These are phyloP conservation scores for Trichophyton schoenleinii DNA, from an alignment of 2,329 filamentous ascomycete species.

Conservation along the genomic window DNA sequence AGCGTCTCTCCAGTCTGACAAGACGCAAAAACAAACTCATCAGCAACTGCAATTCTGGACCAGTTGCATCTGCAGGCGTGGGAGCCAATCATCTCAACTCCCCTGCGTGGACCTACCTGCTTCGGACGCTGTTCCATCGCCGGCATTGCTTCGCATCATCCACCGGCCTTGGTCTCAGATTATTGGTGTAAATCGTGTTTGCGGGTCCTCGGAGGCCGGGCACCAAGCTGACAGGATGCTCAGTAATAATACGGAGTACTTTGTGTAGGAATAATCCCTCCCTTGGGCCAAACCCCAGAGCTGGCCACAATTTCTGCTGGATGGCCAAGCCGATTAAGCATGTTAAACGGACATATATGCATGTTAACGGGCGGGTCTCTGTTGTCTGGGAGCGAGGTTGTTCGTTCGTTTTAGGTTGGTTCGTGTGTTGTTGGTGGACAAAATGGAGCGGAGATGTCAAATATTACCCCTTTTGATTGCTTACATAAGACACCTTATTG, in stretches of 20 bases:
- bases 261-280: background rate
- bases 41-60: background rate
- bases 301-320: background rate
- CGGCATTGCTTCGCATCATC: background rate
- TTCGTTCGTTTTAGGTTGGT: too few species aligned
- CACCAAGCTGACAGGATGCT: background rate
- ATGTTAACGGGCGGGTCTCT: background rate
- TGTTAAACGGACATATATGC: background rate
- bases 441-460: background rate
- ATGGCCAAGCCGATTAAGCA: background rate
- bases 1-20: background rate
- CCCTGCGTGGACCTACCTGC: background rate
- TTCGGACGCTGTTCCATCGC: background rate
- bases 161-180: background rate
- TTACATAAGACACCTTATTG: background rate
- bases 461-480: background rate
- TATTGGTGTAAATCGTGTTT: slow-evolving; percentile 1
- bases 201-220: background rate
- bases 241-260: background rate
- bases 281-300: background rate
- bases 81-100: background rate
- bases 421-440: background rate
- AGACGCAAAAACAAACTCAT: background rate
- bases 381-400: background rate
- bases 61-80: background rate